Base-by-base conservation (phyloP, 2,329 filamentous ascomycete genomes). In the Bisporella sp. region DNA sequence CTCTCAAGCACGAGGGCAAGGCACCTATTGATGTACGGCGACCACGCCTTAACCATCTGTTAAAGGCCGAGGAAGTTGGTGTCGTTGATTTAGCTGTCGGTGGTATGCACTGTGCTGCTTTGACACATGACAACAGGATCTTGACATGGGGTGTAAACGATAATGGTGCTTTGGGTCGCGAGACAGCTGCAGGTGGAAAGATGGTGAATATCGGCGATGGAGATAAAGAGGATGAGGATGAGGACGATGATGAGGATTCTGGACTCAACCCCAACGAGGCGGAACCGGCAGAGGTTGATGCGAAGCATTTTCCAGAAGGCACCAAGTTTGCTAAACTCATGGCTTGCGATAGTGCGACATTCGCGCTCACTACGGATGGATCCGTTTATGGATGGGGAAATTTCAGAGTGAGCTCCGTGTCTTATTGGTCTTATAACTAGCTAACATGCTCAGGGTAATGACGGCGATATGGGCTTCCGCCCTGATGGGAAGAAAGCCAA, bases 141-240 rank as follows among this genome's bases (percentile, higher is more conserved):
- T 71, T 89, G 48, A 90, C 87, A 31, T 95, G 89, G 89, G 89
- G 89, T 48, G 88, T 93, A 59, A 93, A 93, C 64, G 89, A 95
- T 63, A 83, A 90, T 63, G 85, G 86, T 55, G 87, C 89, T 6
- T 76, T 95, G 37, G 89, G 89, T 41, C 77, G 89, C 63, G 79
- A 87, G 63, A 91, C 86, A 3, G 71, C 71, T 9, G 85, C 82
- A 76, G 79, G 84, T 2, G 84, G 84, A 45, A 81, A 81, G 13
- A 67, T 78, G 31, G 74, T 78, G 50, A 77, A 81, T 48, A 73
- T 74, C 11, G 79, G 79, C 21, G 77, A 75, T 6, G 75, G 73
- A 6, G 72, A 73, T 44, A 73, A 74, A 43, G 53, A 53, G 6
- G 59, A 61, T 49, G 56, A 55, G 1, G 74, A 73, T 31, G 60